Evolutionary conservation across 352 stramenopile species (phyloP).

Genomic region (Pythium chondricola): DNA sequence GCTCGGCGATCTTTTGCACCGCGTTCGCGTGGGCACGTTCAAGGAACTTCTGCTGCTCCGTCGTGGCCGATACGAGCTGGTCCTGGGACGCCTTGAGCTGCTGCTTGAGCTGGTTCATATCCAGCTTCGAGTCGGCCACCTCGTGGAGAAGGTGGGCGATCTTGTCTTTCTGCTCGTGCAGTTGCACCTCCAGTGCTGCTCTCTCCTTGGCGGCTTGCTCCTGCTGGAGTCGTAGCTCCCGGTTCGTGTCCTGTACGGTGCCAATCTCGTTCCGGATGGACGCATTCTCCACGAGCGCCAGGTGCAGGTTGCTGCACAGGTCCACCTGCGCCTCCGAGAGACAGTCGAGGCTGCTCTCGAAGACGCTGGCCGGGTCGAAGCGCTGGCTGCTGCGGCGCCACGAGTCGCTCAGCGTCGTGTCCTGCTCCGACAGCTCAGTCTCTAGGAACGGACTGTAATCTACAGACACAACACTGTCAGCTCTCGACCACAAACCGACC

Average conservation of each 20-base stretch:
- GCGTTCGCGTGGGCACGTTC: conserved; percentile 42
- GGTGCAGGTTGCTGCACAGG: conserved; percentile 50
- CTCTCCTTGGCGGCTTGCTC: conserved; percentile 26
- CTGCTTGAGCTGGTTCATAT: conserved; percentile 28
- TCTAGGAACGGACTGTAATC: conserved; percentile 76
- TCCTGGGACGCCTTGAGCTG: conserved; percentile 33
- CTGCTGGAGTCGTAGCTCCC: conserved; percentile 31
- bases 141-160: conserved; percentile 41
- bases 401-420: conserved; percentile 3
- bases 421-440: conserved; percentile 40
- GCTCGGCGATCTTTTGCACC: conserved; percentile 39
- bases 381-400: conserved; percentile 11
- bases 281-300: conserved; percentile 71
- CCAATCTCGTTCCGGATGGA: conserved; percentile 65
- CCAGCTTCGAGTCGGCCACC: conserved; percentile 24
- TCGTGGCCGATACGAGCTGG: conserved; percentile 24
- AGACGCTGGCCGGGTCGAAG: conserved; percentile 23
- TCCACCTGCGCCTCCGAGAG: conserved; percentile 54
- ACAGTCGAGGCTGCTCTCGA: conserved; percentile 48
- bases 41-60: conserved; percentile 36
- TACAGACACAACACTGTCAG: conserved; percentile 3
- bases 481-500: neutral
- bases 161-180: conserved; percentile 30
- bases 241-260: conserved; percentile 42
- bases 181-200: conserved; percentile 20